phyloP scores from a whole-genome alignment of 2,329 filamentous ascomycete genomes.

The Curvularia hawaiiensis region DNA sequence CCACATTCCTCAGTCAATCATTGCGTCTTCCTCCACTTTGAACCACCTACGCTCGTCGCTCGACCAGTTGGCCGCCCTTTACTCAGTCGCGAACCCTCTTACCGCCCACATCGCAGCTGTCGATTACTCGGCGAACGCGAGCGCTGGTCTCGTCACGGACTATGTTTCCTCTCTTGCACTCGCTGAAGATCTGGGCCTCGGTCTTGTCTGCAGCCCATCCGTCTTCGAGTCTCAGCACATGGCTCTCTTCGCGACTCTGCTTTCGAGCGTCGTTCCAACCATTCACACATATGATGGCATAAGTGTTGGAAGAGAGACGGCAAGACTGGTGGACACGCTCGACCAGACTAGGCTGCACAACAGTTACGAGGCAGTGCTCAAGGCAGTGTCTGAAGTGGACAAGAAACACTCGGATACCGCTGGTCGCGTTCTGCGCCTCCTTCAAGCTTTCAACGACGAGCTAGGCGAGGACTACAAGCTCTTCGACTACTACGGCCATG shows the following conservation, averaged over 20 bases:
- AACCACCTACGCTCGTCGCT: slow-evolving; percentile 80
- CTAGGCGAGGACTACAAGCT: slow-evolving; percentile 90
- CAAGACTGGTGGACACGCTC: slow-evolving; percentile 80
- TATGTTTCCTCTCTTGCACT: slow-evolving; percentile 81
- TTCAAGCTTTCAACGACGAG: slow-evolving; percentile 83
- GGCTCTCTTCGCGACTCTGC: slow-evolving; percentile 82
- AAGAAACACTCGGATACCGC: slow-evolving; percentile 73
- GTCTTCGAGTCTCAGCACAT: slow-evolving; percentile 95
- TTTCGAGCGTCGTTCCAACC: slow-evolving; percentile 79
- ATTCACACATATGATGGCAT: slow-evolving; percentile 90
- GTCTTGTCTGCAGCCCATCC: slow-evolving; percentile 82
- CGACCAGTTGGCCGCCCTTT: slow-evolving; percentile 90
- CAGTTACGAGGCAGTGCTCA: slow-evolving; percentile 69
- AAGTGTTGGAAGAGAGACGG: slow-evolving; percentile 79
- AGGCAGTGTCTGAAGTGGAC: slow-evolving; percentile 65
- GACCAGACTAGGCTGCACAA: slow-evolving; percentile 72
- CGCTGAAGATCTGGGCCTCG: slow-evolving; percentile 88
- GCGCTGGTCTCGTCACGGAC: slow-evolving; percentile 79
- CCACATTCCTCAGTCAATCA: slow-evolving; percentile 86
- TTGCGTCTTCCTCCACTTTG: slow-evolving; percentile 84
- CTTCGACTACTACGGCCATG: slow-evolving; percentile 93
- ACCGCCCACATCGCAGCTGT: slow-evolving; percentile 91
- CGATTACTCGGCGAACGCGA: slow-evolving; percentile 73
- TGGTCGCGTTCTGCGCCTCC: slow-evolving; percentile 71
- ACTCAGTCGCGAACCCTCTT: slow-evolving; percentile 89